phyloP scores from a whole-genome alignment of 768 basidiomycete genomes.

The Leucocoprinus birnbaumii region DNA sequence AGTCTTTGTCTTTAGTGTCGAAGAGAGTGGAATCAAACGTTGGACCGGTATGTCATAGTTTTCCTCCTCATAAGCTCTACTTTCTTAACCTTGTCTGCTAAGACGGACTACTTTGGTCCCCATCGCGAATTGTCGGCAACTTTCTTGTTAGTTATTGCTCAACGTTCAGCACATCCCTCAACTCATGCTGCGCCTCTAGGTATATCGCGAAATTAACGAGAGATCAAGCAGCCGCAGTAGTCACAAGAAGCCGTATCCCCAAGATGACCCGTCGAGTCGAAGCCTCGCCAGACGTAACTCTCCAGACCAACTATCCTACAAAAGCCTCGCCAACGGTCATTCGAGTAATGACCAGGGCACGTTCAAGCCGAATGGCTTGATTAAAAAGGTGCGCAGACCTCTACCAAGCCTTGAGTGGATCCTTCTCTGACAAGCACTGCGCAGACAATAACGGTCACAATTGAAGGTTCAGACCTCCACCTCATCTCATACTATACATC shows the following conservation, averaged over 20 bases:
- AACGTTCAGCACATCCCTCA: neutral
- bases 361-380: constrained; percentile 70
- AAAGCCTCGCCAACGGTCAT: constrained; percentile 28
- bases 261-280: constrained; percentile 42
- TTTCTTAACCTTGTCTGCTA: constrained; percentile 12
- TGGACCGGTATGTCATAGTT: constrained; percentile 61
- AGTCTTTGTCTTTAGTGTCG: constrained; percentile 86
- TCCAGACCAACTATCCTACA: constrained; percentile 36
- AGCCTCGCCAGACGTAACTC: constrained; percentile 35
- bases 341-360: constrained; percentile 46
- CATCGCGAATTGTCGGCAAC: constrained; percentile 81
- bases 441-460: constrained; percentile 83
- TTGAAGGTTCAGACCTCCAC: constrained; percentile 78
- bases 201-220: constrained; percentile 80
- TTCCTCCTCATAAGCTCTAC: constrained; percentile 13
- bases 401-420: neutral
- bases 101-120: constrained; percentile 76
- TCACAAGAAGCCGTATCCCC: constrained; percentile 48
- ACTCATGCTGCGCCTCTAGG: constrained; percentile 34
- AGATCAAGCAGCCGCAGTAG: constrained; percentile 54
- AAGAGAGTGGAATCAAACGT: constrained; percentile 84
- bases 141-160: constrained; percentile 56
- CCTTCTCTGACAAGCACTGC: neutral
- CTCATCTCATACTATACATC: constrained; percentile 83
- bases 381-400: constrained; percentile 63